These are phyloP conservation scores for Wilcoxina mikolae DNA, from an alignment of 495 filamentous ascomycete species.

Conservation along the genomic window DNA sequence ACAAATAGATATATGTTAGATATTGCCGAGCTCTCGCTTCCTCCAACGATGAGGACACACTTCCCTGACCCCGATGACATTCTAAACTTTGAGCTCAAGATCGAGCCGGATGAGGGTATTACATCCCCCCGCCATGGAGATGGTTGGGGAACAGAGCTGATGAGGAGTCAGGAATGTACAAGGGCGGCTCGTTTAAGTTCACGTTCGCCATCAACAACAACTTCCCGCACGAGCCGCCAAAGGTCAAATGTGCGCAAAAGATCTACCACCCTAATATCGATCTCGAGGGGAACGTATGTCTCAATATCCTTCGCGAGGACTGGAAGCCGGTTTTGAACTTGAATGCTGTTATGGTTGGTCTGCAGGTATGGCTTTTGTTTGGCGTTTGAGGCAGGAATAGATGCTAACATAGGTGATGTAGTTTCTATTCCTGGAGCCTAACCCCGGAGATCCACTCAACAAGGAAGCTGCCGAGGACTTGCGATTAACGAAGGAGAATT, in stretches of 20 bases:
- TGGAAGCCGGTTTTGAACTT: constrained; percentile 97
- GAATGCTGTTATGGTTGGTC: constrained; percentile 88
- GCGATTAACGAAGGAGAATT: constrained; percentile 62
- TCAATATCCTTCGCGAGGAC: constrained; percentile 94
- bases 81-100: constrained; percentile 83
- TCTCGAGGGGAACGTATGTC: constrained; percentile 88
- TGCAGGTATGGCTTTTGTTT: constrained; percentile 53
- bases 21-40: constrained; percentile 78
- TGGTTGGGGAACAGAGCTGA: not conserved
- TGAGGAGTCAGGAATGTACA: constrained; percentile 56
- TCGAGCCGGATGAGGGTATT: constrained; percentile 75
- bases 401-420: too few relatives aligned
- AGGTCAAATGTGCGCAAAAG: constrained; percentile 95
- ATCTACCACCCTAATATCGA: constrained; percentile 99
- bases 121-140: not conserved
- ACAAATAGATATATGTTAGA: constrained; percentile 38
- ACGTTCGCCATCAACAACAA: constrained; percentile 81
- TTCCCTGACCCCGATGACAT: constrained; percentile 95
- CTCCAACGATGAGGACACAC: constrained; percentile 77
- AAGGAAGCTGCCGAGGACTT: constrained; percentile 95
- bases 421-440: constrained; percentile 96
- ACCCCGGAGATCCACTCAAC: constrained; percentile 91
- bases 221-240: constrained; percentile 95
- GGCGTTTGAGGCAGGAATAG: too few relatives aligned
- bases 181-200: constrained; percentile 76